These are phyloP conservation scores for Blastocystis sp. DNA, from an alignment of 352 stramenopile genomes.

Conservation along the genomic window DNA sequence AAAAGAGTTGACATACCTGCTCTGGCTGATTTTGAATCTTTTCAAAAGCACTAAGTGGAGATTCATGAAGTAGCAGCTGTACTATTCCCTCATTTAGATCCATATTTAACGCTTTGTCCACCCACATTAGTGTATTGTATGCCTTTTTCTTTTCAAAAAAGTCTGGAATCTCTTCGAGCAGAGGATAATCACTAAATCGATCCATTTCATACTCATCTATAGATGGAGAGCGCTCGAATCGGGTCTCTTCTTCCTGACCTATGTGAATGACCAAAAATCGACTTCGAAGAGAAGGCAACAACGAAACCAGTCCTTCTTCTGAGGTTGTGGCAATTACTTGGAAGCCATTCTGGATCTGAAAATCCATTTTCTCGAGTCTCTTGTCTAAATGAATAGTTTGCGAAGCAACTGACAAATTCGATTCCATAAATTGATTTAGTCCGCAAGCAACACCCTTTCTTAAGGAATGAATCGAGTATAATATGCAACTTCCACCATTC, in stretches of 20 bases:
- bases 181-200: not conserved
- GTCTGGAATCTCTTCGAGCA: not conserved
- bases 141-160: not conserved
- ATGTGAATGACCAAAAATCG: conserved; percentile 18
- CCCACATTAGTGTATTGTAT: not conserved
- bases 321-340: conserved; percentile 13
- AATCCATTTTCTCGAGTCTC: not conserved
- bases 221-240: not conserved
- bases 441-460: conserved; percentile 1
- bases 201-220: not conserved
- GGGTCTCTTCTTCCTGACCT: not conserved
- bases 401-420: not conserved
- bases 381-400: not conserved
- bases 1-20: not conserved
- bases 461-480: conserved; percentile 17
- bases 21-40: not conserved
- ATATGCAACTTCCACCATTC: not conserved
- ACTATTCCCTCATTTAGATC: not conserved
- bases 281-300: conserved; percentile 24
- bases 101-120: not conserved
- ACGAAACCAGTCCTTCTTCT: not conserved
- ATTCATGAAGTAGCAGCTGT: not conserved
- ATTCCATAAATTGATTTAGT: conserved; percentile 38
- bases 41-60: not conserved
- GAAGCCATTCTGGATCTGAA: not conserved